Evolutionary conservation across 805 yeast genomes (phyloP).

Genomic region (Starmerella scarabaei): DNA sequence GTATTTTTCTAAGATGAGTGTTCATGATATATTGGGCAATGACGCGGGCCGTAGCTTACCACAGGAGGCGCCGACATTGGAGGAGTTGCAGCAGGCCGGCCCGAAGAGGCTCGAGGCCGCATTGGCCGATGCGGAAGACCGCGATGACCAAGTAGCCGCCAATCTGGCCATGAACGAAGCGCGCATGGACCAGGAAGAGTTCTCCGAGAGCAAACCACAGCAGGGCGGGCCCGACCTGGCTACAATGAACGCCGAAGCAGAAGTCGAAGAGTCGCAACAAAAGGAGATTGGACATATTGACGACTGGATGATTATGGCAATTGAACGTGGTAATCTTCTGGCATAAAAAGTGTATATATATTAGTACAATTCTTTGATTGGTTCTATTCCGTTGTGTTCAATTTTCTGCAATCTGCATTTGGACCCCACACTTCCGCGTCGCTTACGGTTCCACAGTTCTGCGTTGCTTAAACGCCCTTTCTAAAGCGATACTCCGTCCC

Average conservation of each 20-base stretch:
- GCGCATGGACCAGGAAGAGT: slow-evolving; percentile 75
- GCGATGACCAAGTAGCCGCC: slow-evolving; percentile 64
- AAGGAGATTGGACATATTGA: slow-evolving; percentile 65
- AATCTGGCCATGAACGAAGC: slow-evolving; percentile 76
- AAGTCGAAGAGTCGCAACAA: slow-evolving; percentile 22
- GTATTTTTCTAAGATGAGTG: slow-evolving; percentile 77
- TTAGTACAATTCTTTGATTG: no score
- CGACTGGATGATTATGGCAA: slow-evolving; percentile 87
- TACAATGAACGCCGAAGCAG: slow-evolving; percentile 15
- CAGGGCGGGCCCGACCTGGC: not conserved
- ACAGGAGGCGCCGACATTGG: slow-evolving; percentile 15
- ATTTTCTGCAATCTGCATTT: no score
- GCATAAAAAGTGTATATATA: not conserved
- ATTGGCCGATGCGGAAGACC: slow-evolving; percentile 90
- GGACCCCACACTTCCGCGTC: no score
- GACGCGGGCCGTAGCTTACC: slow-evolving; percentile 28
- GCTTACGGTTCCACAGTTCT: no score
- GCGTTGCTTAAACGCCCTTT: no score
- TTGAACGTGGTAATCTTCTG: slow-evolving; percentile 51
- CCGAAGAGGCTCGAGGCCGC: slow-evolving; percentile 36
- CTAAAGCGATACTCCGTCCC: no score
- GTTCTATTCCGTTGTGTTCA: not conserved
- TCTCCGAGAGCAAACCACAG: slow-evolving; percentile 28
- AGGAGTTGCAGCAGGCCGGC: slow-evolving; percentile 20
- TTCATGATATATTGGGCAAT: slow-evolving; percentile 69